Evolutionary conservation across 2,329 filamentous ascomycete genomes (phyloP).

Genomic region (Aspergillus viridinutans): DNA sequence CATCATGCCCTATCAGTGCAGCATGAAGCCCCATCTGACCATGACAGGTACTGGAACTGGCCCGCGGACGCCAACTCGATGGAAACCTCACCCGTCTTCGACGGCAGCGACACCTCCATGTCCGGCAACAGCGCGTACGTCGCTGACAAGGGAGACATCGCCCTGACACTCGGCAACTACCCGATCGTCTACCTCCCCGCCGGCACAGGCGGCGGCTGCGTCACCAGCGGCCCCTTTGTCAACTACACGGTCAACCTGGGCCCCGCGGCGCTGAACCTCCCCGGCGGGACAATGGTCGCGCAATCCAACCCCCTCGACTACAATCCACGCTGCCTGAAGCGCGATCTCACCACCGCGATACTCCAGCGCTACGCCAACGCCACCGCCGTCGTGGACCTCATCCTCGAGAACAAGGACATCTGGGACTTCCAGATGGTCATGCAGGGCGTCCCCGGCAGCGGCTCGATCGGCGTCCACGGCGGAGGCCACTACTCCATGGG

Average conservation of each 20-base stretch:
- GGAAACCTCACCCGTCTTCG: slow-evolving; percentile 45
- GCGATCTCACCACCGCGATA: slow-evolving; percentile 22
- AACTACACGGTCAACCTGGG: slow-evolving; percentile 9
- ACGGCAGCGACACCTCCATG: slow-evolving; percentile 47
- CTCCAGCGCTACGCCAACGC: slow-evolving; percentile 19
- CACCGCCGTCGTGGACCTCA: slow-evolving; percentile 18
- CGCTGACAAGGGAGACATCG: slow-evolving; percentile 19
- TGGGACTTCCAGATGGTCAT: slow-evolving; percentile 35
- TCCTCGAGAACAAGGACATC: slow-evolving; percentile 21
- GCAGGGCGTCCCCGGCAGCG: slow-evolving; percentile 35
- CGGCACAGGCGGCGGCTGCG: slow-evolving; percentile 22
- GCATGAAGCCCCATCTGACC: not conserved
- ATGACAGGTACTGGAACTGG: slow-evolving; percentile 46
- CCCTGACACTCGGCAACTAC: slow-evolving; percentile 14
- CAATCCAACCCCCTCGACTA: slow-evolving; percentile 16
- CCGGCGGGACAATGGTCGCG: not conserved
- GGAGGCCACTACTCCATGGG: slow-evolving; percentile 46
- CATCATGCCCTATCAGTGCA: not conserved
- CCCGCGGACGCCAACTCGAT: slow-evolving; percentile 34
- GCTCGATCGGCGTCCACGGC: slow-evolving; percentile 40
- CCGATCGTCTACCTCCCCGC: slow-evolving; percentile 40
- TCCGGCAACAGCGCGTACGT: slow-evolving; percentile 43
- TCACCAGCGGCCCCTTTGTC: slow-evolving; percentile 13
- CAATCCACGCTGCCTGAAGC: slow-evolving; percentile 29
- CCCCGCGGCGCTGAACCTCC: not conserved